These are phyloP conservation scores for Agrostemma githago DNA, from an alignment of 148 eudicot genomes.

Conservation along the genomic window DNA sequence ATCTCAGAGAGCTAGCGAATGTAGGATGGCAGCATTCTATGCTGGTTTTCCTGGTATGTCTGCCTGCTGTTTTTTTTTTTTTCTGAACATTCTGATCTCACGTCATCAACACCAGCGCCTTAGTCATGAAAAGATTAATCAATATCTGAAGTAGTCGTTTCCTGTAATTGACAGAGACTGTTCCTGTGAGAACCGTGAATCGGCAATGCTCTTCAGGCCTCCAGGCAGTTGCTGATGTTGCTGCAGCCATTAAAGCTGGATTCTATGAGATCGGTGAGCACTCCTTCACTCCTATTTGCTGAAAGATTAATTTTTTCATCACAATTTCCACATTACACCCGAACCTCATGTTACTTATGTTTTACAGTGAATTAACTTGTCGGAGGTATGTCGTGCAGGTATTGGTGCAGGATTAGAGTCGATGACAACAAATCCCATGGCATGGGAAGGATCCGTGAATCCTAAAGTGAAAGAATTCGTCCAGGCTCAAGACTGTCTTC, in stretches of 20 bases:
- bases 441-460: slow-evolving; percentile 84
- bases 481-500: slow-evolving; percentile 91
- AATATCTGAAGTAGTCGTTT: neutral
- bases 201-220: slow-evolving; percentile 99
- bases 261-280: slow-evolving; percentile 86
- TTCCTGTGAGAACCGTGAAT: slow-evolving; percentile 84
- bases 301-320: neutral
- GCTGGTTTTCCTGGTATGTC: slow-evolving; percentile 92
- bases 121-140: neutral
- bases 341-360: neutral
- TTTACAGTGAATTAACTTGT: neutral
- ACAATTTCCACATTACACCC: neutral
- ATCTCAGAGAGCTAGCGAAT: slow-evolving; percentile 86
- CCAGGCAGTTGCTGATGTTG: slow-evolving; percentile 98
- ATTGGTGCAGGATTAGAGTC: slow-evolving; percentile 95
- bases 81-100: slow-evolving; percentile 1
- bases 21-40: slow-evolving; percentile 97
- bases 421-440: slow-evolving; percentile 84
- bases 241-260: slow-evolving; percentile 97
- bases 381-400: slow-evolving; percentile 39
- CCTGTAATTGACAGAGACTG: slow-evolving; percentile 54
- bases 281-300: neutral
- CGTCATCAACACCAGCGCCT: neutral
- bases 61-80: neutral
- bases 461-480: slow-evolving; percentile 67